phyloP scores from a whole-genome alignment of 495 filamentous ascomycete genomes.

The Lineolata rhizophorae region DNA sequence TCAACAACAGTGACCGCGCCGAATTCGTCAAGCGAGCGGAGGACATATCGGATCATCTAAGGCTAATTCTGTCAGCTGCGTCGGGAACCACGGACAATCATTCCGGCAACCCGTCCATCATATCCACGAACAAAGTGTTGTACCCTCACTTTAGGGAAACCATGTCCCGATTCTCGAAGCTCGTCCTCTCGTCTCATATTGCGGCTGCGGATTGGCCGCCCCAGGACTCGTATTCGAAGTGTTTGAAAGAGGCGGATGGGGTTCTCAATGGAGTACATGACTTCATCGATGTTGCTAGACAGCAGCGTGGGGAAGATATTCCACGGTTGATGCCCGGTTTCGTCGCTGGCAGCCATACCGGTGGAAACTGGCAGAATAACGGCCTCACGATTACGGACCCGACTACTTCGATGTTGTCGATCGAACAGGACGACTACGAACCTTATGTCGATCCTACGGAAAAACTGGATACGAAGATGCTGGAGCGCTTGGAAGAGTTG shows the following conservation, averaged over 20 bases:
- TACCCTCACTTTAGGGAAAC: constrained; percentile 97
- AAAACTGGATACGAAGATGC: constrained; percentile 46
- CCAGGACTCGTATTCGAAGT: constrained; percentile 75
- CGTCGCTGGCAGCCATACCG: constrained; percentile 54
- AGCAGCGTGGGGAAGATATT: constrained; percentile 76
- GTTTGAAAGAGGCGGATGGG: constrained; percentile 84
- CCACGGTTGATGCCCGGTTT: constrained; percentile 83
- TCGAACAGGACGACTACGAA: constrained; percentile 58
- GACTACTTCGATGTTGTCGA: constrained; percentile 52
- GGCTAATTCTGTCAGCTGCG: constrained; percentile 79
- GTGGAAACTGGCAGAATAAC: constrained; percentile 90
- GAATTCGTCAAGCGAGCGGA: constrained; percentile 86
- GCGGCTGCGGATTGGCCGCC: constrained; percentile 82
- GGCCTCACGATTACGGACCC: constrained; percentile 46
- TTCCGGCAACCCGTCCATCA: constrained; percentile 96
- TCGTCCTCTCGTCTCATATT: constrained; percentile 96
- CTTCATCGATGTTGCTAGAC: constrained; percentile 83
- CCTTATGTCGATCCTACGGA: constrained; percentile 48
- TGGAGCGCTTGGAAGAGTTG: constrained; percentile 69
- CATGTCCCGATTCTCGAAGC: constrained; percentile 98
- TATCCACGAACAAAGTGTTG: constrained; percentile 84
- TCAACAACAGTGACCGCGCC: constrained; percentile 55
- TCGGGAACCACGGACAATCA: constrained; percentile 97
- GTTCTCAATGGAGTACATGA: constrained; percentile 83
- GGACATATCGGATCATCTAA: constrained; percentile 90